A percentile compares a stretch with the other conserved stretches of the same genome.
Evolutionary conservation across 139 green algal species (phyloP).

Genomic region (Chlamydomonas sp.): DNA sequence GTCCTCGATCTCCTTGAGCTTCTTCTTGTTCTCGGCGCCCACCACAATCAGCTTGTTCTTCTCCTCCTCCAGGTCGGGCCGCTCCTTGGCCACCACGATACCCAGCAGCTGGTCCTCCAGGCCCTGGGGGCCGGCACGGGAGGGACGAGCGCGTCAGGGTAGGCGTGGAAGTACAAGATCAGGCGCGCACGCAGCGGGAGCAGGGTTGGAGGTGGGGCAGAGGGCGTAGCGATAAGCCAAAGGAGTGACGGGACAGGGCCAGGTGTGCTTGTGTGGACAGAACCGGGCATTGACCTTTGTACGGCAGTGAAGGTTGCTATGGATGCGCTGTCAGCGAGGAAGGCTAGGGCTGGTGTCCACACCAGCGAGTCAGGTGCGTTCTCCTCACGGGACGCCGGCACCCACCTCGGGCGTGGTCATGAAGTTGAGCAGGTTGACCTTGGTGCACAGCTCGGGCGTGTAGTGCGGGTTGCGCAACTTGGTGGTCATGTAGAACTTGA

Average conservation of each 20-base stretch:
- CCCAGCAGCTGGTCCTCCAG: conserved; percentile 87
- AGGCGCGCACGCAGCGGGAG: background rate
- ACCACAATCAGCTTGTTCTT: conserved; percentile 82
- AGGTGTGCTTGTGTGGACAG: too few relatives aligned
- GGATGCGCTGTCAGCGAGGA: too few relatives aligned
- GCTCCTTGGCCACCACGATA: conserved; percentile 77
- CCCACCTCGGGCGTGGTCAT: conserved; percentile 78
- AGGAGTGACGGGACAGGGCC: too few relatives aligned
- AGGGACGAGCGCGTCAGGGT: too few relatives aligned
- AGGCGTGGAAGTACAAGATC: background rate
- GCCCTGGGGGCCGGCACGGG: conserved; percentile 62
- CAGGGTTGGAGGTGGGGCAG: background rate
- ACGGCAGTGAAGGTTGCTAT: too few relatives aligned
- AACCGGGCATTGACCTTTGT: too few relatives aligned
- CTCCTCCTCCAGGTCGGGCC: conserved; percentile 85
- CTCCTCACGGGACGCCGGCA: conserved; percentile 27
- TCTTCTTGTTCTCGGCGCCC: conserved; percentile 81
- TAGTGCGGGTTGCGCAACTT: conserved; percentile 92
- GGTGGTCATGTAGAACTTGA: conserved; percentile 92
- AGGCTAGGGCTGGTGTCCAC: too few relatives aligned
- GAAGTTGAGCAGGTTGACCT: conserved; percentile 86
- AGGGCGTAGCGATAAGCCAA: background rate
- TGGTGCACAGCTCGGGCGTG: conserved; percentile 82
- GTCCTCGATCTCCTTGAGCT: conserved; percentile 90
- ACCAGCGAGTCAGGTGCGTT: too few relatives aligned